These are phyloP conservation scores for Volvox carteri DNA, from an alignment of 163 green algal species.

Conservation along the genomic window DNA sequence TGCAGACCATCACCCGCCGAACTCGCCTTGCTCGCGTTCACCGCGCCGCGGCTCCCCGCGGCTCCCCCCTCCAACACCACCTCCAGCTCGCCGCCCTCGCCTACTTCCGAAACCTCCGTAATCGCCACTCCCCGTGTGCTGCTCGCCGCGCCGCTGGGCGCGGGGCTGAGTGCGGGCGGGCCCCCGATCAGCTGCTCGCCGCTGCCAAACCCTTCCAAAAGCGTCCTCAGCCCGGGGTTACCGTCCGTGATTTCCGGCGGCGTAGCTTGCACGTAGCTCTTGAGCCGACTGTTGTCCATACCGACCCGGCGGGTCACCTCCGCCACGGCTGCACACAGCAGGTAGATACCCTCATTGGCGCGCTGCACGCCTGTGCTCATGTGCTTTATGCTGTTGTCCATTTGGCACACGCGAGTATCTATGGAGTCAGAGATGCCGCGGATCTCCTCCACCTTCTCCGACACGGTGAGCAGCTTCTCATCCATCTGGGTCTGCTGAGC, in stretches of 20 bases:
- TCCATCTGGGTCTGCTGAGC: slow-evolving; percentile 58
- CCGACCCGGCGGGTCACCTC: slow-evolving; percentile 61
- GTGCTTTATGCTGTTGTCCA: slow-evolving; percentile 53
- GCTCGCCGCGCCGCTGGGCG: background rate
- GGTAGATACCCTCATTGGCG: slow-evolving; percentile 63
- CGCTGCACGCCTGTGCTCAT: slow-evolving; percentile 51
- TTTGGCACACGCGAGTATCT: slow-evolving; percentile 43
- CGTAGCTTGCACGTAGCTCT: slow-evolving; percentile 30
- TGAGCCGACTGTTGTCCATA: slow-evolving; percentile 59
- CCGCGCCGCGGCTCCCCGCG: background rate
- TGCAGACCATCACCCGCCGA: background rate
- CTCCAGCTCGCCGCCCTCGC: background rate
- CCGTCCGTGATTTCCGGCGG: slow-evolving; percentile 17
- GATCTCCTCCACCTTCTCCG: slow-evolving; percentile 37
- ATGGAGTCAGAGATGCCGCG: slow-evolving; percentile 50
- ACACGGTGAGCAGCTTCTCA: slow-evolving; percentile 38
- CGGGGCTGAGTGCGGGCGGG: too few species aligned
- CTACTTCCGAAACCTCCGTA: slow-evolving; percentile 13
- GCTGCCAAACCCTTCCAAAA: slow-evolving; percentile 15
- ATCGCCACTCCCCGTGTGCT: background rate
- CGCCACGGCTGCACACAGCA: slow-evolving; percentile 56
- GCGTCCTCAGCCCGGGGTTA: slow-evolving; percentile 37
- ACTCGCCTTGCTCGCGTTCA: background rate
- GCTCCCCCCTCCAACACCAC: background rate
- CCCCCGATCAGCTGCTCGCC: background rate